Conservation (phyloP, 345 rosid species). For the Eucalyptus virginea region DNA sequence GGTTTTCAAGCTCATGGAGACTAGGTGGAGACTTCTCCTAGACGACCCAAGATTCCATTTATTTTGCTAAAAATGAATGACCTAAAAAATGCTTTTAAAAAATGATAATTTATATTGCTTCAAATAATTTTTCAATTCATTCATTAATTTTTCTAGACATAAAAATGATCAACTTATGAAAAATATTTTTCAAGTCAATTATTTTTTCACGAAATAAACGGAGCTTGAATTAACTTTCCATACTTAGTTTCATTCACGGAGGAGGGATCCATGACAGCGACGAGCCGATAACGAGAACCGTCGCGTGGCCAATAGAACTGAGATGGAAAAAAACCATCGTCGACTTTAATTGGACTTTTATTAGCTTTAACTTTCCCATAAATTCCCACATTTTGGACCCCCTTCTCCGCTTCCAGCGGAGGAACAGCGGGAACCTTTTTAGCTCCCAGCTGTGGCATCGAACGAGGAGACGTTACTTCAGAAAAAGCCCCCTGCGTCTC, state of each 20-base stretch:
- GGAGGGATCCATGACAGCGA: neutral
- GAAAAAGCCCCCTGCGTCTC: neutral
- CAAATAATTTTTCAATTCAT: neutral
- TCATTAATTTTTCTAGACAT: too few species aligned
- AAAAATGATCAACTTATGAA: neutral
- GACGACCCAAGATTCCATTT: accelerated
- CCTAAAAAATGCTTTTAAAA: neutral
- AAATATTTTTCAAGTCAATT: neutral
- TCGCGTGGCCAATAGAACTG: neutral
- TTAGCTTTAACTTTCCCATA: neutral
- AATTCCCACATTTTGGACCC: neutral
- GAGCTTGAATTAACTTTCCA: neutral
- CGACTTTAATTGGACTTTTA: neutral
- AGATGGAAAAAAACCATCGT: neutral
- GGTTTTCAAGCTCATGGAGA: neutral
- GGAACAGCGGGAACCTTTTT: neutral
- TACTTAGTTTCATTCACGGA: neutral
- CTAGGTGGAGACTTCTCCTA: neutral
- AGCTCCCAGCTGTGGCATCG: neutral
- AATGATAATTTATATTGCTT: accelerated
- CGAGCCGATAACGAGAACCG: neutral
- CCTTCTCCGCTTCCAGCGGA: neutral
- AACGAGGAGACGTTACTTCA: neutral
- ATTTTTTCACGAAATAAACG: accelerated
- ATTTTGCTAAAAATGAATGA: too few species aligned